phyloP scores from a whole-genome alignment of 257 asterid genomes.

The Nicotiana attenuata region DNA sequence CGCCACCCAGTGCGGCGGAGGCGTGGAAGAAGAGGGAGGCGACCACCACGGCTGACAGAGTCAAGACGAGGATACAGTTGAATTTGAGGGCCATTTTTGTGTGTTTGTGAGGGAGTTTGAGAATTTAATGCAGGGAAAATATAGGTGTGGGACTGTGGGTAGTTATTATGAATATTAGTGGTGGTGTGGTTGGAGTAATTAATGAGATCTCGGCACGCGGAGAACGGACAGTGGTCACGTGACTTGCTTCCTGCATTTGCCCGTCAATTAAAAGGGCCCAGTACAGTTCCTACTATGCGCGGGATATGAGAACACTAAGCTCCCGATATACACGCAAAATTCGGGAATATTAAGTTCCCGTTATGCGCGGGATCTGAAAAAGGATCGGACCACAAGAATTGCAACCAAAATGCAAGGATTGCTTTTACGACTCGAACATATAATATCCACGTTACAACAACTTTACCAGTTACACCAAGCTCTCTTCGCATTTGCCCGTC shows the following conservation, averaged over 20 bases:
- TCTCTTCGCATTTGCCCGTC: neutral
- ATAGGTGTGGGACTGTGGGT: neutral
- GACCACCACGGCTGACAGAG: neutral
- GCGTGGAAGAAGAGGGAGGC: neutral
- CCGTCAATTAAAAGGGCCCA: too few species aligned
- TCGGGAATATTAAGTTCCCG: too few species aligned
- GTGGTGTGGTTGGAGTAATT: neutral
- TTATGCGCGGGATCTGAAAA: too few species aligned
- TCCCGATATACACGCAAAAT: too few species aligned
- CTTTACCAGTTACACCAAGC: too few species aligned
- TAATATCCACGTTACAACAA: too few species aligned
- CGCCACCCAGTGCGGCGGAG: conserved; percentile 1
- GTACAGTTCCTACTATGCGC: too few species aligned
- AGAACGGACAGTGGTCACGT: neutral
- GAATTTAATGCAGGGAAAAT: neutral
- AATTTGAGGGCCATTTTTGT: conserved; percentile 21
- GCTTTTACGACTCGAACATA: too few species aligned
- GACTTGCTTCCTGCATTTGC: neutral
- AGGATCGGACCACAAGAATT: too few species aligned
- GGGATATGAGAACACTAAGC: too few species aligned
- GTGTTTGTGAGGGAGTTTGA: neutral
- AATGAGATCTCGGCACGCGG: neutral
- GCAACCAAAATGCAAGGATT: too few species aligned
- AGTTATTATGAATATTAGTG: neutral
- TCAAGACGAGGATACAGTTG: neutral